Base-by-base conservation (phyloP, 1,284 basidiomycete genomes). In the Termitomyces sp. region DNA sequence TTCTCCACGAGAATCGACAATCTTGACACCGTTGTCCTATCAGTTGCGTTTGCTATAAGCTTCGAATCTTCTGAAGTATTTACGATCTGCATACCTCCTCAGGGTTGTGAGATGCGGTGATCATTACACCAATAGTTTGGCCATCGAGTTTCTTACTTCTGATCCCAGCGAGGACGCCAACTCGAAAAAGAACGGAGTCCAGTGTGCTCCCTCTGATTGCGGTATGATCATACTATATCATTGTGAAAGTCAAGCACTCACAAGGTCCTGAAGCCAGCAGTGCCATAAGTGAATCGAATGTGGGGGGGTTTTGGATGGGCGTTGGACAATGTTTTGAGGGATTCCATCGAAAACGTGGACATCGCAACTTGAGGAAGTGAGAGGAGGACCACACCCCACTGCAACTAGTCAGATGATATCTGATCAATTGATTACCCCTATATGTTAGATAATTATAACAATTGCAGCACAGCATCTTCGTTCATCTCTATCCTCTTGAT, bases 31-130 rank as follows among this genome's bases (percentile, higher is more conserved):
- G 70, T 99, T 99, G 71, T 99, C 97, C 92, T 98, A 36, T 10
- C 31, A 56, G 17, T 58, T 28, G 30, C 41, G 57, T 49, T 49
- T 39, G 47, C 51, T 42, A 55, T 55, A 44, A 17, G 36, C 7
- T 21, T 33, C 17, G 51, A n/a, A 17, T 44, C 31, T 31, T 30
- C n/a, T 28, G 12, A 31, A 48, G 30, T 54, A 6, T 30, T 19
- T 36, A 40, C 24, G 46, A 38, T 50, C 33, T 46, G 70, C 80
- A 62, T 65, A 95, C 94, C 65, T 86, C 81, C 69, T 96, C 96
- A 17, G 96, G 96, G 70, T 99, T 99, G 73, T 99, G 97, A 24
- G 94, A 97, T 3, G 97, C 97, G 38, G 97, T 99, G 65, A 99
- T 89, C 97, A 99, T 99, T 21, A 99, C 90, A 31, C 97, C 97